Evolutionary conservation across 1,284 basidiomycete genomes (phyloP), one percentile per base, ranked within the genome.

Genomic region (Singerocomus rubriflavus): DNA sequence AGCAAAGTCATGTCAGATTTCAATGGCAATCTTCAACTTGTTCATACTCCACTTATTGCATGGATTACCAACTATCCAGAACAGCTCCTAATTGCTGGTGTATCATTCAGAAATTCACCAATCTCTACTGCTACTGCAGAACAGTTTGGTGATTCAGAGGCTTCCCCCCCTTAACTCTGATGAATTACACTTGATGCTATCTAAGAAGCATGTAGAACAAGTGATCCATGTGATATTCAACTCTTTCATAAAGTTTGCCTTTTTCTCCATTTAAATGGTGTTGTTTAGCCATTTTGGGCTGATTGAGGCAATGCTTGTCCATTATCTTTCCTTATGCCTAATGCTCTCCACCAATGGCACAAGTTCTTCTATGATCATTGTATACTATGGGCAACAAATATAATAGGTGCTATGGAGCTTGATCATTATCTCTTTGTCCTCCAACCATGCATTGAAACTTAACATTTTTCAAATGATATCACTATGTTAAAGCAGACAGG

Each of bases 231-330:
- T 10, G 17, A 60, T 2, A 60, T 58, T 0, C 1, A n/a, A 0
- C 4, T 34, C 0, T 58, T 54, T 2, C 43, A 58, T 17, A 58
- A 36, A 36, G 17, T 36, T 6, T 37, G 35, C 17, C 35, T 37
- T 21, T 3, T 6, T 12, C 17, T 37, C 2, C 25, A 25, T 12
- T 37, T 57, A 1, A 60, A 51, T 26, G 44, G 51, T 5, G 31
- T 59, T 0, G 30, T 55, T 2, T 0, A 8, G 0, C 57, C 43
- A 3, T 59, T 59, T 12, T 59, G 59, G 54, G 3, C 1, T 0
- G 31, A 57, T 10, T 59, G 50, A 54, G 58, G 46, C 1, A 12
- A 41, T 16, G 45, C 54, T 1, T 56, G 49, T 16, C 57, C 48
- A 0, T 61, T 43, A 0, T 0, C 1, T 1, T 61, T 59, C 34